Conservation (phyloP, 2,329 filamentous ascomycete species). For the Escovopsis sp. region DNA sequence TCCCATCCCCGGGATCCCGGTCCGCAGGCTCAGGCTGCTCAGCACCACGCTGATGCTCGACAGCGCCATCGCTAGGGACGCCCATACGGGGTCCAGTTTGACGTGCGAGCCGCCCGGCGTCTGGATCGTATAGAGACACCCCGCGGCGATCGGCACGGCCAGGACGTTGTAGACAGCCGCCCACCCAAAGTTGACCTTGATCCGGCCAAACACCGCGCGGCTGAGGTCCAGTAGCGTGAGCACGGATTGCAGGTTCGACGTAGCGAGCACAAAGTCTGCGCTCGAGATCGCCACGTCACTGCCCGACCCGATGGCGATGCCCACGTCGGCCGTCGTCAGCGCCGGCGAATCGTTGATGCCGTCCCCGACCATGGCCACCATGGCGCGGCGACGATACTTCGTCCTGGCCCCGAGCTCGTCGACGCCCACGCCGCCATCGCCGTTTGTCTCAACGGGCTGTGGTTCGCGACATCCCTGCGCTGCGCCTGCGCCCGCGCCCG, state of each 20-base stretch:
- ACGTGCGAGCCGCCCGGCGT: slow-evolving; percentile 38
- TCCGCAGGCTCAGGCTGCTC: slow-evolving; percentile 62
- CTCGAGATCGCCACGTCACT: slow-evolving; percentile 72
- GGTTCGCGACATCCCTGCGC: too few relatives aligned
- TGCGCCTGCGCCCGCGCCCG: slow-evolving; percentile 3
- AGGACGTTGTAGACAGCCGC: slow-evolving; percentile 68
- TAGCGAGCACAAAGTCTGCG: slow-evolving; percentile 69
- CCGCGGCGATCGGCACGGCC: slow-evolving; percentile 68
- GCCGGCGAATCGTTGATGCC: slow-evolving; percentile 84
- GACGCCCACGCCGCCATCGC: neutral
- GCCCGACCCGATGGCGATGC: slow-evolving; percentile 70
- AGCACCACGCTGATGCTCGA: slow-evolving; percentile 81
- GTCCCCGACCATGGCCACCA: slow-evolving; percentile 74
- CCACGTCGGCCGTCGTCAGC: slow-evolving; percentile 65
- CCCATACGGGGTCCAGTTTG: slow-evolving; percentile 67
- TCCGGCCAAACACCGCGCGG: slow-evolving; percentile 56
- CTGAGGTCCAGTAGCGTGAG: slow-evolving; percentile 61
- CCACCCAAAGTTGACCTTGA: slow-evolving; percentile 78
- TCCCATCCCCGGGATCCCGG: slow-evolving; percentile 26
- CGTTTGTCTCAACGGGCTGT: neutral
- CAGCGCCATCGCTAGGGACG: slow-evolving; percentile 78
- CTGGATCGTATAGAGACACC: slow-evolving; percentile 51
- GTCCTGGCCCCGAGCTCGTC: neutral
- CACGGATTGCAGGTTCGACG: slow-evolving; percentile 53
- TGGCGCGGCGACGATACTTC: slow-evolving; percentile 21